These are phyloP conservation scores for Fistulinella cinereoalba DNA, from an alignment of 1,284 basidiomycete genomes.

Conservation along the genomic window DNA sequence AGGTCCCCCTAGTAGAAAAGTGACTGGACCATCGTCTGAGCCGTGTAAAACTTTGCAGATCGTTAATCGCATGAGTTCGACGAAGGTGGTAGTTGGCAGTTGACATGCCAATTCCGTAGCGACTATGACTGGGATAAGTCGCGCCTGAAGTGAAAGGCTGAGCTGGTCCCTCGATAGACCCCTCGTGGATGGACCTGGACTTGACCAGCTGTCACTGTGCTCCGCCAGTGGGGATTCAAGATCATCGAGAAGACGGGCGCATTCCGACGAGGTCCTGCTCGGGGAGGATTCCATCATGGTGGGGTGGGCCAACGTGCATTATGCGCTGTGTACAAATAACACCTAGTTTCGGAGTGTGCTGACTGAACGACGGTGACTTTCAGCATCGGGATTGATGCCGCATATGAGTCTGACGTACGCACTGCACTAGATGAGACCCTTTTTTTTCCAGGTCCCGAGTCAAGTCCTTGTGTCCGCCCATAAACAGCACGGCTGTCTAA, in stretches of 20 bases:
- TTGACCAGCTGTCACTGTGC: no score
- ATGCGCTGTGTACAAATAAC: no score
- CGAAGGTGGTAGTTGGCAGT: constrained; percentile 29
- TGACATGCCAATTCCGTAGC: constrained; percentile 20
- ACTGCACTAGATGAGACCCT: no score
- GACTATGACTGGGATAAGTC: constrained; percentile 31
- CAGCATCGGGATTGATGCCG: no score
- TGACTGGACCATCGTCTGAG: constrained; percentile 8
- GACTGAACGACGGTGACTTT: no score
- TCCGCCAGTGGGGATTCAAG: constrained; percentile 1
- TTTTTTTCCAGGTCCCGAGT: no score
- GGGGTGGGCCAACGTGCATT: no score
- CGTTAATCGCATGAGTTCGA: constrained; percentile 26
- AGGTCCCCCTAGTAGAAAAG: neutral
- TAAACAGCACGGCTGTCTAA: no score
- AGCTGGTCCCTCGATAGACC: neutral
- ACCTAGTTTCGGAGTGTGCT: no score
- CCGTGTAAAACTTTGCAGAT: constrained; percentile 30
- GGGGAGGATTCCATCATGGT: neutral
- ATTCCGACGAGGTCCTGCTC: constrained; percentile 9
- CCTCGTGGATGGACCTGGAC: no score
- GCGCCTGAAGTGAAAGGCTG: constrained; percentile 9
- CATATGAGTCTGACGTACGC: no score
- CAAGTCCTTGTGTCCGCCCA: no score
- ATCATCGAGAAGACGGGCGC: constrained; percentile 9